Evolutionary conservation across 768 basidiomycete species (phyloP).

Genomic region (Lactifluus rugatus): DNA sequence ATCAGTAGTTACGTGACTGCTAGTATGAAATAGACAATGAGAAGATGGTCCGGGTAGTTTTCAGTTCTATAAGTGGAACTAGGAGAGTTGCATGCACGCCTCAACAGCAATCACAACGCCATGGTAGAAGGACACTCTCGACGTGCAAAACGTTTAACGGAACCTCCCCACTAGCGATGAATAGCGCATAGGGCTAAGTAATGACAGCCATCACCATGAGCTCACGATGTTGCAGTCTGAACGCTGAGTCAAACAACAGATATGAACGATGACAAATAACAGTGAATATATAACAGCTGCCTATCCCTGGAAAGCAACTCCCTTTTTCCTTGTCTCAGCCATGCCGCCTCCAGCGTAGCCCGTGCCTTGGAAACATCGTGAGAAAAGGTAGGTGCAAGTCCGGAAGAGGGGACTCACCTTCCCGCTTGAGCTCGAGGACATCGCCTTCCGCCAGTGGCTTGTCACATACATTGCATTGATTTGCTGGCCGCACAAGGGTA

Average conservation of each 20-base stretch:
- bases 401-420: slow-evolving; percentile 47
- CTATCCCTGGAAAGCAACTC: slow-evolving; percentile 80
- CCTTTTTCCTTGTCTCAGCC: slow-evolving; percentile 75
- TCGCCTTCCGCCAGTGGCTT: slow-evolving; percentile 53
- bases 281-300: not conserved
- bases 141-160: not conserved
- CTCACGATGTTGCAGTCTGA: not conserved
- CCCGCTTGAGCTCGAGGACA: slow-evolving; percentile 75
- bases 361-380: slow-evolving; percentile 44
- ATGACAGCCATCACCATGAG: not conserved
- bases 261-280: too few species aligned
- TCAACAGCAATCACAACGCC: not conserved
- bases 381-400: not conserved
- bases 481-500: slow-evolving; percentile 65
- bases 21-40: too few species aligned
- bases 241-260: not conserved
- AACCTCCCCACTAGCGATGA: not conserved
- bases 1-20: too few species aligned
- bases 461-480: slow-evolving; percentile 87
- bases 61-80: too few species aligned
- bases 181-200: not conserved
- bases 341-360: slow-evolving; percentile 93
- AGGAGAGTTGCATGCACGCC: too few species aligned
- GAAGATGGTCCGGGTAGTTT: too few species aligned
- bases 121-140: not conserved